phyloP scores from a whole-genome alignment of 306 rosid species.

The Citrullus colocynthis region DNA sequence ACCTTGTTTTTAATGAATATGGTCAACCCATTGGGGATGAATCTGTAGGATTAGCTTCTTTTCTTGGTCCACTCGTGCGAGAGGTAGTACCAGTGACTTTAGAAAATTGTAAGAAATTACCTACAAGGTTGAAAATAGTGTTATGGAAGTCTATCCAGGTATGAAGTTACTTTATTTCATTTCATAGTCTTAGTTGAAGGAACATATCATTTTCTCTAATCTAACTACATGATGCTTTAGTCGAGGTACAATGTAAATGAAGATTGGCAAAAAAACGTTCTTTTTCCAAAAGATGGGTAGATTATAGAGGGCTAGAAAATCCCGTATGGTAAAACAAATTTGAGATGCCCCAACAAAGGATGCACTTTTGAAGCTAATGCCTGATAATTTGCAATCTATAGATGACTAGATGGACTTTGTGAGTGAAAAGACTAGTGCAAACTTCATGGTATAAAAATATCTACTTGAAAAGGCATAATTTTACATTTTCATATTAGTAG shows the following conservation, averaged over 20 bases:
- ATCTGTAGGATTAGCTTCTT: not conserved
- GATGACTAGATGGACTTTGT: no score
- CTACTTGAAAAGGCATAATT: no score
- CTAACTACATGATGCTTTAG: not conserved
- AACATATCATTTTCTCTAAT: no score
- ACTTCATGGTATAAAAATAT: no score
- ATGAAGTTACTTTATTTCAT: not conserved
- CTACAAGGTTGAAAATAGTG: not conserved
- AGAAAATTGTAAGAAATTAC: not conserved
- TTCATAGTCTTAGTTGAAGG: not conserved
- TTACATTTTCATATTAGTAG: no score
- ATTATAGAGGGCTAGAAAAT: not conserved
- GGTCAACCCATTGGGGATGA: not conserved
- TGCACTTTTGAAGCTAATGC: no score
- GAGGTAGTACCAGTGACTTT: not conserved
- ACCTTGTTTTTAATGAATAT: not conserved
- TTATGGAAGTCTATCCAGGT: not conserved
- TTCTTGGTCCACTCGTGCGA: not conserved
- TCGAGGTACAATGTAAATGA: not conserved
- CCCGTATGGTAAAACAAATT: not conserved
- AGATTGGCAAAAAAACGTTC: not conserved
- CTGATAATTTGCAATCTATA: no score
- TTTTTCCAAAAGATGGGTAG: not conserved
- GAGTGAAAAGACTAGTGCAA: no score
- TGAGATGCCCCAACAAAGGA: no score